Evolutionary conservation across 495 filamentous ascomycete species (phyloP), one percentile per base, ranked within the genome.

Genomic region (Haplographium delicatum): DNA sequence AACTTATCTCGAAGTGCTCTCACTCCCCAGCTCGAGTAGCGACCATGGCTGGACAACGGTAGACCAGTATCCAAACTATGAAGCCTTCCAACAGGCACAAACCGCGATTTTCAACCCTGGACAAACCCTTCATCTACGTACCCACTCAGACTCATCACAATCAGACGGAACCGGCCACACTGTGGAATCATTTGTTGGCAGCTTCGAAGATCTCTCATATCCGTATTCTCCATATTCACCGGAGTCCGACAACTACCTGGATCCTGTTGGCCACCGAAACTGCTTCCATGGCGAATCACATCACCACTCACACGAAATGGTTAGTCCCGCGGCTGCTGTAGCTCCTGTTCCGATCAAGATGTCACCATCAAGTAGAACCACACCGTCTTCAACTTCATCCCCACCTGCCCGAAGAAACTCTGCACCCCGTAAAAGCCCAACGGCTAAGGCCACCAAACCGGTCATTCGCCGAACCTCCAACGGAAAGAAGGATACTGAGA

Each of bases 31-130:
- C 54, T 88, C 87, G 9, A 79, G 80, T 53, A 91, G 86, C 64
- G 89, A 94, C 54, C 85, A 88, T 62, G 88, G 87, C 31, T 96
- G 89, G 90, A 78, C 74, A 38, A 74, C 78, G 19, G 79, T 93
- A 15, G 86, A 91, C 52, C 62, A 72, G 47, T 76, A 71, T 45
- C 70, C 65, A 3, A 72, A 68, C 48, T 72, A 64, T 50, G 69
- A 76, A 18, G 59, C 64, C 23, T 78, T 72, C 38, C 65, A 72
- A 48, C 82, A 62, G 55, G 80, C 65, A 62, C 66, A 70, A 28
- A 70, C 75, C 11, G 78, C 85, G 46, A 88, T 94, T 50, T 89
- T 91, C 69, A 93, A 94, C 62, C 90, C 90, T 2, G 79, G 81
- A 50, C 85, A 94, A 65, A 89, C 87, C 0, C 71, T 96, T 39